Percentiles rank a stretch among this genome's conserved stretches.
phyloP scores from a whole-genome alignment of 2,329 filamentous ascomycete genomes.

The Orbilia brochopaga region DNA sequence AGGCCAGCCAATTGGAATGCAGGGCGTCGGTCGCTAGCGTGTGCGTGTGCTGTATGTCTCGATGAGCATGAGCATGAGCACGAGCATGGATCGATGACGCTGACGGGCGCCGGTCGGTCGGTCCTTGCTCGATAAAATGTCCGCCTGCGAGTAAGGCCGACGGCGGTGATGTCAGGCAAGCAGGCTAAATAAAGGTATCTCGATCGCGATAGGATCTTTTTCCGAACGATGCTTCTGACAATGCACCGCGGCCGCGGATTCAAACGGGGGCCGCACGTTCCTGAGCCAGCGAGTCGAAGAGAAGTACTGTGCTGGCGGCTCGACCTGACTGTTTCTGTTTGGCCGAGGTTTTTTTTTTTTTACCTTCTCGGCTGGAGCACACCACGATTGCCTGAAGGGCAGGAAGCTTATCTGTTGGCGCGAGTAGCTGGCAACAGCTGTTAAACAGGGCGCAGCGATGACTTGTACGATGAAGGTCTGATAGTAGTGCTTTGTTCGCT shows the following conservation, averaged over 20 bases:
- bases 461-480: not conserved
- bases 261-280: constrained; percentile 4
- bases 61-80: not conserved
- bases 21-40: not conserved
- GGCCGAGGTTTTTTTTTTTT: constrained; percentile 8
- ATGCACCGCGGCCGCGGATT: not conserved
- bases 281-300: not conserved
- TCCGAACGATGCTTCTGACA: not conserved
- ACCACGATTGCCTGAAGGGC: constrained; percentile 41
- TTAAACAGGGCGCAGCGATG: constrained; percentile 16
- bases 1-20: constrained; percentile 1
- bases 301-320: constrained; percentile 26
- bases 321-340: constrained; percentile 24
- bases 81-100: not conserved
- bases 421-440: constrained; percentile 11
- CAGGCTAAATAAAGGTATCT: no score
- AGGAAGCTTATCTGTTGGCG: constrained; percentile 13
- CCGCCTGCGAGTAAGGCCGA: not conserved
- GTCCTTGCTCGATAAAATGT: not conserved
- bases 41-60: not conserved
- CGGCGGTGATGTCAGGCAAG: no score
- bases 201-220: not conserved
- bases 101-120: no score
- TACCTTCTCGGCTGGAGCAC: constrained; percentile 4
- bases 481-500: not conserved